Base-by-base conservation (phyloP, 1,284 basidiomycete species). In the Ceratorhiza oryzae-sativae region DNA sequence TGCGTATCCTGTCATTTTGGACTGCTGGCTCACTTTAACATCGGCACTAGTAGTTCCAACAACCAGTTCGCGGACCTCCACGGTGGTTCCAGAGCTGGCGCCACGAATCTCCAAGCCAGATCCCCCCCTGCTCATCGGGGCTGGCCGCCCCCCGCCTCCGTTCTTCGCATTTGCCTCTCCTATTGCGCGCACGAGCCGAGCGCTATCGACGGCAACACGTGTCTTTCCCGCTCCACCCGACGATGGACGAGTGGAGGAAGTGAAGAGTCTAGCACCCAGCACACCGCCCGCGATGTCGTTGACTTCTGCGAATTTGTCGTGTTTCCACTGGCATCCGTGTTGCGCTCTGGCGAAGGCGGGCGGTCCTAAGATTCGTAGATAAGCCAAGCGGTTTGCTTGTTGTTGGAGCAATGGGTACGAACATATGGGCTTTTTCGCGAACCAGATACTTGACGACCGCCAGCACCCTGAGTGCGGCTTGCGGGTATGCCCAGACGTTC, bases 261-360 rank as follows among this genome's bases (percentile, higher is more conserved):
- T 68, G 36, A 65, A 71, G 5, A 74, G 58, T 20, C 73, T 56
- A 18, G 65, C 68, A 8, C 71, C 71, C 20, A 74, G 59, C 5
- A 53, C 62, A 23, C 73, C 73, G n/a, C 63, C 73, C 23, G 61
- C 71, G 23, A 60, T 65, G 39, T 72, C 73, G 41, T 74, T 74
- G 32, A 72, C 63, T 53, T 74, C 73, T 13, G 73, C 73, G 48
- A 72, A 74, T 36, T 74, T 74, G 55, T 74, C 73, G 41, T 74
- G 73, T 32, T 62, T 63, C 73, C 73, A 74, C 34, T 72, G 67
- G 46, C 71, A 36, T 74, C 73, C 3, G 51, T 68, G 32, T 68
- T 30, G 13, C 63, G 63, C 12, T 48, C 32, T 10, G 63, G 63
- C 13, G 63, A 25, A 10, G 63, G 41, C 1, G 63, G 63, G 10